phyloP scores from a whole-genome alignment of 2,329 filamentous ascomycete species.

The Dactylellina parvicollis region DNA sequence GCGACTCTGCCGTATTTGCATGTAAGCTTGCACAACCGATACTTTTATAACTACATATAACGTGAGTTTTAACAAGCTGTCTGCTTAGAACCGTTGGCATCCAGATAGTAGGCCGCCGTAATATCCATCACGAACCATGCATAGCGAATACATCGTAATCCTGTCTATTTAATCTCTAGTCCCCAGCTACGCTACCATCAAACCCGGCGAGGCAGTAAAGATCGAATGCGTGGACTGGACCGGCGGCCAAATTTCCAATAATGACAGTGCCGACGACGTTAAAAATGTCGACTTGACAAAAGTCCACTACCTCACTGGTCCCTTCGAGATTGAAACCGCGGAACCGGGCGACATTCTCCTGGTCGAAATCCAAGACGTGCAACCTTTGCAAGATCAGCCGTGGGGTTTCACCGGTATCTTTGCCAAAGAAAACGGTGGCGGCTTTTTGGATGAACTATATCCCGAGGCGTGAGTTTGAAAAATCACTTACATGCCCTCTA shows the following conservation, averaged over 20 bases:
- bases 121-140: too few relatives aligned
- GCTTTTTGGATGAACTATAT: slow-evolving; percentile 87
- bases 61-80: background rate
- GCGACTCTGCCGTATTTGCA: slow-evolving; percentile 36
- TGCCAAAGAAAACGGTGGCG: slow-evolving; percentile 81
- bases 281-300: slow-evolving; percentile 83
- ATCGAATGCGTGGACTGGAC: slow-evolving; percentile 90
- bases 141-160: too few relatives aligned
- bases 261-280: slow-evolving; percentile 88
- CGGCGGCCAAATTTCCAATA: slow-evolving; percentile 85
- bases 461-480: slow-evolving; percentile 75
- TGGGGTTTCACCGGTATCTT: slow-evolving; percentile 94
- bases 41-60: slow-evolving; percentile 21
- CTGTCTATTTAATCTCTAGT: slow-evolving; percentile 67
- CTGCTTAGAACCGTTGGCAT: slow-evolving; percentile 83
- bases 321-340: slow-evolving; percentile 85
- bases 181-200: slow-evolving; percentile 76
- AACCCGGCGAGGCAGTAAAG: slow-evolving; percentile 86
- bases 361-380: slow-evolving; percentile 91
- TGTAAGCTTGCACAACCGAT: slow-evolving; percentile 9
- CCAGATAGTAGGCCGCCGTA: slow-evolving; percentile 75
- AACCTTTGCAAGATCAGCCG: slow-evolving; percentile 83
- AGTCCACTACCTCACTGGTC: slow-evolving; percentile 87
- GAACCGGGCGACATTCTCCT: slow-evolving; percentile 85
- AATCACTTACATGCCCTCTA: background rate